Evolutionary conservation across 306 rosid genomes (phyloP), one percentile per base, ranked within the genome.

Genomic region (Rosa lucieae): DNA sequence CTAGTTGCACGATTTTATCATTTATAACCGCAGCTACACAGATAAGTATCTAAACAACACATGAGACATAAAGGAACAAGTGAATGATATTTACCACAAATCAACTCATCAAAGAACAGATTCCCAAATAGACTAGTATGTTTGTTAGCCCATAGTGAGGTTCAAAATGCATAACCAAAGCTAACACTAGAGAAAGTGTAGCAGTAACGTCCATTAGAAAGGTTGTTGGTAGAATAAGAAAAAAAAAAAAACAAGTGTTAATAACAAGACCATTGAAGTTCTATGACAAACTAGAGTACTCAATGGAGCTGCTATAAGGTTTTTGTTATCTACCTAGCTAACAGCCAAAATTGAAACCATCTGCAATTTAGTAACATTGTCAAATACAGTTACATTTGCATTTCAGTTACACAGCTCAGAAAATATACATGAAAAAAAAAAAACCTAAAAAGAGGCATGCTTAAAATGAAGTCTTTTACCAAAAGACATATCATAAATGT

Each of bases 31-130:
- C 6, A 47, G 62, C 53, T 74, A 78, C 67, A 70, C 62, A 15
- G 35, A 51, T 26, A 67, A 77, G 32, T 37, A 20, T 37, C 35
- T 21, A 15, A 67, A 10, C 55, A 61, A 32, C 35, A 32, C 76
- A 58, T 39, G 43, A 66, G 17, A 65, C 26, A 78, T 14, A 67
- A 48, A 72, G 75, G 18, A 43, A n/a, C 76, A 70, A 32, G 15
- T 21, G 20, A 13, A 66, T 21, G 53, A 77, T 56, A 77, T 56
- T 82, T 89, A 94, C 97, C 93, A 93, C 92, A 53, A 94, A 90
- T 78, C 97, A 92, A 62, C 98, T 96, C 89, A 88, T 80, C 69
- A 92, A 84, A 73, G 98, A 92, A 86, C 97, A 94, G 71, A 92
- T 90, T 79, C 92, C 98, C 92, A 94, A 82, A 90, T 89, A 94